A percentile compares a stretch with the other conserved stretches of the same genome.
Conservation (phyloP, 768 basidiomycete species). For the Leccinum barrowsii region DNA sequence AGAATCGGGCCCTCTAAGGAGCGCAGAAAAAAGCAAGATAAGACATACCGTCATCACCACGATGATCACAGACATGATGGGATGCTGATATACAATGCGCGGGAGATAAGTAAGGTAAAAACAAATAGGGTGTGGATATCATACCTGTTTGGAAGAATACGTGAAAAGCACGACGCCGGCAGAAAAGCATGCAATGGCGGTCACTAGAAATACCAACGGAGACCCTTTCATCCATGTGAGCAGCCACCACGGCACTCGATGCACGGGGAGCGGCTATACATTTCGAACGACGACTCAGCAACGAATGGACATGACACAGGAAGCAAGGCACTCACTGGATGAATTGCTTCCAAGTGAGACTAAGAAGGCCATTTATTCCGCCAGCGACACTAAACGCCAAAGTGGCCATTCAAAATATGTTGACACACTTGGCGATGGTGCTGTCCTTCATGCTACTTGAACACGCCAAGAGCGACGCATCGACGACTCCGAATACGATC, state of each 20-base stretch:
- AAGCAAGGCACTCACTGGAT: slow-evolving; percentile 39
- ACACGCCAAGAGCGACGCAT: slow-evolving; percentile 45
- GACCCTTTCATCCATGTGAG: slow-evolving; percentile 81
- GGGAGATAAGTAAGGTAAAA: background rate
- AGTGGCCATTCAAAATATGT: slow-evolving; percentile 52
- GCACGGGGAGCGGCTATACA: slow-evolving; percentile 41
- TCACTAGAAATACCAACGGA: slow-evolving; percentile 76
- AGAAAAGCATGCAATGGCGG: slow-evolving; percentile 79
- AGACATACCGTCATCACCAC: slow-evolving; percentile 57
- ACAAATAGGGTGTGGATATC: slow-evolving; percentile 4
- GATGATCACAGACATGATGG: slow-evolving; percentile 62
- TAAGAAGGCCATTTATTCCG: slow-evolving; percentile 49
- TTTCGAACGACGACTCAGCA: background rate
- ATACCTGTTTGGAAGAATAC: slow-evolving; percentile 67
- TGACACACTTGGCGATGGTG: slow-evolving; percentile 37
- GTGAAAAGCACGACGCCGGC: slow-evolving; percentile 73
- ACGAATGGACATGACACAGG: background rate
- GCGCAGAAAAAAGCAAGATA: background rate
- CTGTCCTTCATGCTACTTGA: slow-evolving; percentile 33
- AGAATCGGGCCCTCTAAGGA: background rate
- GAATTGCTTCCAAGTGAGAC: slow-evolving; percentile 53
- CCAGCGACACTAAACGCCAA: slow-evolving; percentile 50
- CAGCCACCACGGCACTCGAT: slow-evolving; percentile 55
- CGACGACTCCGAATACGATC: slow-evolving; percentile 50
- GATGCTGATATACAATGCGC: slow-evolving; percentile 36